Base-by-base conservation (phyloP, 305 asterid genomes). In the Solanum hybrid region DNA sequence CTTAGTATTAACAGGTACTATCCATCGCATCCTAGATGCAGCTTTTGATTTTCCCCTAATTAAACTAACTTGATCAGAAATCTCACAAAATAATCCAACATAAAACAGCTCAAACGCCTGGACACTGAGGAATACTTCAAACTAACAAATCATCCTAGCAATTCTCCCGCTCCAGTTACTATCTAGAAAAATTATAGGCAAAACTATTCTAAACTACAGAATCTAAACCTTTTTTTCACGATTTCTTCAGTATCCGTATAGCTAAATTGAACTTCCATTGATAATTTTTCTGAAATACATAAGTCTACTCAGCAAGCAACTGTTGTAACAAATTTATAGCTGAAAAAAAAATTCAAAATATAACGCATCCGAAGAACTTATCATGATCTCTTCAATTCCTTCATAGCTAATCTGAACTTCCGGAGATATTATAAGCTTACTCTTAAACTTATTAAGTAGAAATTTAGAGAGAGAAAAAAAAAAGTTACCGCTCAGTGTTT, bases 401-500 rank as follows among this genome's bases (percentile, higher is more conserved):
- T n/a, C 32, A 36, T 9, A n/a, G 12, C 32, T 79, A 79, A 79
- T 79, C 85, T 79, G 10, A 36, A 79, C 16, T 35, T 36, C 46
- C 27, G 8, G 38, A 77, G 13, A 77, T 34, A 77, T 20, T 2
- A 0, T 5, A 77, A 17, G 16, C 42, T 36, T 60, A 60, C 81
- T 8, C 42, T 76, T 79, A n/a, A 79, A 24, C 56, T n/a, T 11
- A 79, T 10, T 35, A 13, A n/a, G 51, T 22, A 36, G 17, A 78
- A 77, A 78, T 64, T 64, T n/a, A 32, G 7, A 37, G 60, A 16
- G 10, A 34, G 34, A 3, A 3, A 75, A 35, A 46, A 64, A 64
- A 76, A 38, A 90, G 40, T 86, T 42, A 94, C 96, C 98, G 60
- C 31, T 13, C 24, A 95, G 94, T 36, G 98, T 94, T 40, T 88